These are phyloP conservation scores for Entomortierella parvispora DNA, from an alignment of 192 early-diverging fungal genomes.

Conservation along the genomic window DNA sequence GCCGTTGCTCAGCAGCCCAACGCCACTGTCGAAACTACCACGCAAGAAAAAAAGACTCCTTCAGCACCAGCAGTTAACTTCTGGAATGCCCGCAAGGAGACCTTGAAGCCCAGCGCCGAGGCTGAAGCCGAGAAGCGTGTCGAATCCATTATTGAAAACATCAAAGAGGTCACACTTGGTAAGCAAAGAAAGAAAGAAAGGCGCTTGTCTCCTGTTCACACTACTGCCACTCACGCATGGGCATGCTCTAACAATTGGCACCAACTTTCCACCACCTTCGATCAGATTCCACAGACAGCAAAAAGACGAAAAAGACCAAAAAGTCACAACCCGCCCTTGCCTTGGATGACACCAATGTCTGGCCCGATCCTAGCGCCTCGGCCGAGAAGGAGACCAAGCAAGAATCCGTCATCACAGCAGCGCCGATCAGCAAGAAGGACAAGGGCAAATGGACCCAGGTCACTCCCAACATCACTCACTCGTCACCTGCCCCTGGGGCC, in stretches of 20 bases:
- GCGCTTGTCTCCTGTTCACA: neutral
- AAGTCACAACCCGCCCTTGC: constrained; percentile 25
- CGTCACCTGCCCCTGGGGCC: constrained; percentile 53
- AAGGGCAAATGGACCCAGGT: constrained; percentile 65
- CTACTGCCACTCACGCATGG: too few species aligned
- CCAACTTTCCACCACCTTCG: neutral
- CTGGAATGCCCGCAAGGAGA: constrained; percentile 44
- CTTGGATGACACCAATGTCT: constrained; percentile 47
- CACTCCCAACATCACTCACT: constrained; percentile 63
- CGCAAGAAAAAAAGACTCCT: constrained; percentile 14
- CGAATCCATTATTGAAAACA: constrained; percentile 44
- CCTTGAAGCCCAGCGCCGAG: constrained; percentile 43
- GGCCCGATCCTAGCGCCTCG: constrained; percentile 50
- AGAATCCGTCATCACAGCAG: constrained; percentile 22
- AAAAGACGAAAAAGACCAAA: constrained; percentile 40
- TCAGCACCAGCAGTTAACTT: constrained; percentile 36
- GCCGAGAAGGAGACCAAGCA: constrained; percentile 47
- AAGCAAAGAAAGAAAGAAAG: constrained; percentile 3
- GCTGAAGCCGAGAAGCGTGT: constrained; percentile 41
- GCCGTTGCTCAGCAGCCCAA: neutral
- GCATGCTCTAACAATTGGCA: neutral
- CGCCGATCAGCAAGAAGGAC: constrained; percentile 52
- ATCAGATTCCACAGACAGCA: constrained; percentile 15
- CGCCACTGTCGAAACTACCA: constrained; percentile 1
- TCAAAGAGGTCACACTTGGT: constrained; percentile 49